Percentiles rank a stretch among this genome's conserved stretches.
phyloP scores from a whole-genome alignment of 148 eudicot species.

The Silene conica region DNA sequence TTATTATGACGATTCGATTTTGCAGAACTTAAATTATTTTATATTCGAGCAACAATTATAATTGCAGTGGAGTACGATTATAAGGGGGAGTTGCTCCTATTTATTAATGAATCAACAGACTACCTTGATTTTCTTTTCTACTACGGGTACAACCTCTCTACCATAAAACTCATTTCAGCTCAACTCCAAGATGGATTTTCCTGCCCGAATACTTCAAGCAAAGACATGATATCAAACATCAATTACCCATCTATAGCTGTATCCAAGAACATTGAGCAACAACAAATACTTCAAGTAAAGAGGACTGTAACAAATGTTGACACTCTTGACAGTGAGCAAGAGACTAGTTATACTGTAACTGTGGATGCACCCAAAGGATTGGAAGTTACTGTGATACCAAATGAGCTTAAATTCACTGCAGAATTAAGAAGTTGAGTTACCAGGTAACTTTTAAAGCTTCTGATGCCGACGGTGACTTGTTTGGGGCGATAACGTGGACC shows the following conservation, averaged over 20 bases:
- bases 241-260: conserved; percentile 75
- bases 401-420: conserved; percentile 41
- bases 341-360: conserved; percentile 35
- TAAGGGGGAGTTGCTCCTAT: no score
- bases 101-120: conserved; percentile 32
- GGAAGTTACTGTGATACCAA: conserved; percentile 46
- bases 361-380: conserved; percentile 41
- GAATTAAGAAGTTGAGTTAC: conserved; percentile 33
- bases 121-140: conserved; percentile 54
- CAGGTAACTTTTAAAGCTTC: conserved; percentile 36
- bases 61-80: no score
- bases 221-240: conserved; percentile 48
- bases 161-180: conserved; percentile 43
- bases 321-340: conserved; percentile 31
- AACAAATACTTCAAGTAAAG: no score
- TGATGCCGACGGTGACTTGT: conserved; percentile 25
- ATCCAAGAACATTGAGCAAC: conserved; percentile 32
- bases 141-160: conserved; percentile 42
- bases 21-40: no score
- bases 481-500: conserved; percentile 63
- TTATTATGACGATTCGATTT: no score
- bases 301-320: conserved; percentile 72
- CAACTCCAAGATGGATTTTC: conserved; percentile 39
- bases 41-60: no score
- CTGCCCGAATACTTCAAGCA: conserved; percentile 40